Percentiles rank a stretch among this genome's conserved stretches.
Conservation (phyloP, 345 rosid genomes). For the Salix udensis region DNA sequence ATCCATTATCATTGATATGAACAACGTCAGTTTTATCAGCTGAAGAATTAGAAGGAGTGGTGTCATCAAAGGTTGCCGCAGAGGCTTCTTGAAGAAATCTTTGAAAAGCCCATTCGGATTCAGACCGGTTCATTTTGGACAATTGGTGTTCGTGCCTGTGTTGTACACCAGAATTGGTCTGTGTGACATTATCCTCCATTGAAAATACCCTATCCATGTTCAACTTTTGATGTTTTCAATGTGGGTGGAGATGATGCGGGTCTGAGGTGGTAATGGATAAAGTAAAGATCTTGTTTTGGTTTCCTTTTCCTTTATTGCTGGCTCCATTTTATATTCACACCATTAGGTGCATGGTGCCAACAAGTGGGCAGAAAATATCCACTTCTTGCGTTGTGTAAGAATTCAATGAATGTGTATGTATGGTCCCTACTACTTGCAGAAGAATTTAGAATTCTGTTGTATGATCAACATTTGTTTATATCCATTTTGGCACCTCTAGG, state of each 20-base stretch:
- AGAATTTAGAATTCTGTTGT: neutral
- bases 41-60: conserved; percentile 5
- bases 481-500: neutral
- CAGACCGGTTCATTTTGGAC: conserved; percentile 23
- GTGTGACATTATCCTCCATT: conserved; percentile 5
- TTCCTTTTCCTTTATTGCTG: neutral
- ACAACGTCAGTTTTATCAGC: conserved; percentile 9
- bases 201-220: conserved; percentile 24
- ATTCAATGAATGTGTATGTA: neutral
- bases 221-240: neutral
- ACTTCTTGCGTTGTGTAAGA: neutral
- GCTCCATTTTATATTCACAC: neutral
- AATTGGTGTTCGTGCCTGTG: neutral
- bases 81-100: conserved; percentile 22
- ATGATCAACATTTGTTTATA: neutral
- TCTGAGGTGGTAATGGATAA: conserved; percentile 31
- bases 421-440: neutral
- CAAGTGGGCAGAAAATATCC: neutral
- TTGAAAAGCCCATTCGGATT: conserved; percentile 30
- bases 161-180: conserved; percentile 14
- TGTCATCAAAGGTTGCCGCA: neutral
- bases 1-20: neutral
- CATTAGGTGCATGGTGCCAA: neutral
- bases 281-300: neutral
- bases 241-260: conserved; percentile 13